Evolutionary conservation across 352 stramenopile species (phyloP).

Genomic region (Pythium angustatum): DNA sequence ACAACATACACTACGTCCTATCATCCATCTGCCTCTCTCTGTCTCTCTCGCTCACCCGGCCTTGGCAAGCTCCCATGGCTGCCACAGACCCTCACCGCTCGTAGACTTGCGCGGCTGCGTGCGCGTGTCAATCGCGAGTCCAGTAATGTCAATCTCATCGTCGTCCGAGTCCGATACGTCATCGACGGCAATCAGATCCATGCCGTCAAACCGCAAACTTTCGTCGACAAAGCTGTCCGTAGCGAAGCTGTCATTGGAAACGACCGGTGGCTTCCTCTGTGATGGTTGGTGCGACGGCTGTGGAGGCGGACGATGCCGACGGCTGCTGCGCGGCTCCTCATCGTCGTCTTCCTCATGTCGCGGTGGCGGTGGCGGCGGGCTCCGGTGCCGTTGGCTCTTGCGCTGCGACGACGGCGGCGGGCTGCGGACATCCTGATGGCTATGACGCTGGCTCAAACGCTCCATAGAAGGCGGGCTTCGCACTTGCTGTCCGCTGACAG

Average conservation of each 20-base stretch:
- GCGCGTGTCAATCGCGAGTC: conserved; percentile 42
- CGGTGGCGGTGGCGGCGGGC: neutral
- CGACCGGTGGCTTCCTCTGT: neutral
- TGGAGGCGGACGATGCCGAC: conserved; percentile 6
- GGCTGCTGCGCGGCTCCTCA: conserved; percentile 15
- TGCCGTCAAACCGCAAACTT: conserved; percentile 34
- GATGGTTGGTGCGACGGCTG: neutral
- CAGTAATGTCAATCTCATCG: conserved; percentile 67
- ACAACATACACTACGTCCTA: neutral
- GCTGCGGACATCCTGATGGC: neutral
- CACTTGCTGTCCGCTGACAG: neutral
- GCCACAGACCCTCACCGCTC: conserved; percentile 62
- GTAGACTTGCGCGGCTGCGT: conserved; percentile 31
- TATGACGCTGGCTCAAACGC: neutral
- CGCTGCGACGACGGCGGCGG: neutral
- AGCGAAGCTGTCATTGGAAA: conserved; percentile 21
- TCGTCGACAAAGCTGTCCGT: conserved; percentile 39
- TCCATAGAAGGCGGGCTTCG: conserved; percentile 8
- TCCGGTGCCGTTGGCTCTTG: conserved; percentile 1
- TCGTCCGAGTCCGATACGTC: conserved; percentile 52
- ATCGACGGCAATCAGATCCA: conserved; percentile 36
- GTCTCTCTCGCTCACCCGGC: conserved; percentile 40
- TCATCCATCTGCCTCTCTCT: no score
- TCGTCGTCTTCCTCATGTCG: conserved; percentile 1
- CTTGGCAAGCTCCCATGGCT: conserved; percentile 73